These are phyloP conservation scores for Thraustochytrium striatum DNA, from an alignment of 352 stramenopile species.

Conservation along the genomic window DNA sequence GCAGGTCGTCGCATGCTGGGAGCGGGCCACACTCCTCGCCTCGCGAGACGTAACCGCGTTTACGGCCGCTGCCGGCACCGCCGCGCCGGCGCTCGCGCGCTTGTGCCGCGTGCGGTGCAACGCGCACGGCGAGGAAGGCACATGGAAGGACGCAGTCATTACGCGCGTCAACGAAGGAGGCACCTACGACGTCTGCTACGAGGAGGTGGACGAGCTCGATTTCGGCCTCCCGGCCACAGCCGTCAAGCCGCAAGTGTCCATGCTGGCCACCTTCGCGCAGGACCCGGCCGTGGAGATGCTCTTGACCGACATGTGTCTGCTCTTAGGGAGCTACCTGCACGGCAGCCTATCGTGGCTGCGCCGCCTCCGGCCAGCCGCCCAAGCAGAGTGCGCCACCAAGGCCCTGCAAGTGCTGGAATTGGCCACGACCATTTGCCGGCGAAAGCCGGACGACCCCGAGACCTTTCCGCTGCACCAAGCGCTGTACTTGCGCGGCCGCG, in stretches of 20 bases:
- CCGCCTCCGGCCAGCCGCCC: no score
- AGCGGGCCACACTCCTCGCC: not conserved
- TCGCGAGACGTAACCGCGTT: no score
- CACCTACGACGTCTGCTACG: constrained; percentile 23
- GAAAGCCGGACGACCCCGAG: no score
- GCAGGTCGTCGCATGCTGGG: not conserved
- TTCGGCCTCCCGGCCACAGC: not conserved
- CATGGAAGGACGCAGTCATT: not conserved
- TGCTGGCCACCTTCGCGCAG: no score
- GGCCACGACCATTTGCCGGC: no score
- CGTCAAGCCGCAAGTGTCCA: not conserved
- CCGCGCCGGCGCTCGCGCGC: no score
- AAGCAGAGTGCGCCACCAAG: no score
- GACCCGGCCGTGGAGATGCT: no score
- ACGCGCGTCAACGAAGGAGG: constrained; percentile 11
- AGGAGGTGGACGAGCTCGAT: constrained; percentile 18
- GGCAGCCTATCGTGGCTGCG: constrained; percentile 12
- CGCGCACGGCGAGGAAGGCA: not conserved
- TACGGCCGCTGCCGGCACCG: no score
- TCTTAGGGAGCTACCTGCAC: not conserved
- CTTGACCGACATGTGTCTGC: no score
- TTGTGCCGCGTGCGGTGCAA: not conserved
- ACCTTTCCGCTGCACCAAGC: not conserved
- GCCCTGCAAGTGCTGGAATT: no score
- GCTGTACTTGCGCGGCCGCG: not conserved